Evolutionary conservation across 2,329 filamentous ascomycete species (phyloP), one percentile per base, ranked within the genome.

Genomic region (Fusarium sp.): DNA sequence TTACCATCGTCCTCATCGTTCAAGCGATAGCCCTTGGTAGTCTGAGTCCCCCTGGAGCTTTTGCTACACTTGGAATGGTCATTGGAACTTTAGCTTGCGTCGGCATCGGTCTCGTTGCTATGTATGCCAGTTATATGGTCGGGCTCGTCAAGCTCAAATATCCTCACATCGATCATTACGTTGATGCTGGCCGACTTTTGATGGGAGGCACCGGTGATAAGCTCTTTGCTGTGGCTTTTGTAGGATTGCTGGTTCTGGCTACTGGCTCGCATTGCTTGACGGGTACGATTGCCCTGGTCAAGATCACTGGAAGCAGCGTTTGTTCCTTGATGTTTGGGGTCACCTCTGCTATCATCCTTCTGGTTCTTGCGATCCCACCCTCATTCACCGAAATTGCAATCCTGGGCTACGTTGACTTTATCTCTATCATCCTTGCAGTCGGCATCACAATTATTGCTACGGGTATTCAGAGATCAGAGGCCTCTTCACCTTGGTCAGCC

Each of bases 261-360:
- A 89, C 90, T 79, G 89, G 86, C 25, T 91, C 89, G n/a, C 91
- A 93, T 78, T 83, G 91, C 55, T 81, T 93, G 60, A 91, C 89
- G 0, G 92, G 92, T 63, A 86, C 85, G n/a, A 90, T 92, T 71
- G 90, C 90, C 66, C 86, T 92, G 76, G 89, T 89, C 72, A 88
- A 84, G 47, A 82, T 93, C 54, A 89, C 88, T 3, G 78, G 86
- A 2, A 85, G 90, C 70, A 86, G 76, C 47, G 74, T 78, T 5
- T 85, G 83, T 76, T 81, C 80, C n/a, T 71, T 85, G 46, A 78
- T 81, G 40, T 85, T 84, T 59, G 80, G 79, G n/a, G 78, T 82
- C 42, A 78, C 84, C 14, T 83, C 82, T 11, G 82, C 81, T 55
- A 78, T 85, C 57, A 78, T 85, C 49, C 77, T 85, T 27, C 78